Base-by-base conservation (phyloP, 345 rosid species). In the Bruguiera parviflora region DNA sequence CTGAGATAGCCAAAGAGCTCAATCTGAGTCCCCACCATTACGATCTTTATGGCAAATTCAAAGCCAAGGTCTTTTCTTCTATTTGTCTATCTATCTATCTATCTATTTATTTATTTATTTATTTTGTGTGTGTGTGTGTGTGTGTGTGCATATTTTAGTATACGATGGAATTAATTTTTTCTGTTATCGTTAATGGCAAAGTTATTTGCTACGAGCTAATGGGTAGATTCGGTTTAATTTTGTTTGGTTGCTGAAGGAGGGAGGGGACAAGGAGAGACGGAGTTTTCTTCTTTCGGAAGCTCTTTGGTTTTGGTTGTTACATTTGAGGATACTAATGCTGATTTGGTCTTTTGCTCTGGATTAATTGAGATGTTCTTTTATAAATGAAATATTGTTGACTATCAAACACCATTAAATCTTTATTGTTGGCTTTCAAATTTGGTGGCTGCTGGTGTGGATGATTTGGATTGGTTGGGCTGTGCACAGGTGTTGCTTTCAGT, bases 11-110 rank as follows among this genome's bases (percentile, higher is more conserved):
- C 60, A 58, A 82, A 70, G 88, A 76, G 53, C 92, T 95, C 67
- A 84, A 84, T 77, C 89, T 95, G 61, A 67, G 64, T 15, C 82
- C 96, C 8, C 72, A 79, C 70, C 87, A 92, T 77, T 95, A 88
- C 78, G 99, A 95, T 83, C 96, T 90, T 74, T 92, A 88, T 75
- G 99, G 99, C 11, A 95, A 89, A 65, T 83, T 88, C 84, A 95
- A 95, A 78, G 99, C 99, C 51, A 95, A 95, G 97, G 99, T 95
- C 37, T 32, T 51, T 60, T n/a, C 33, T 43, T 64, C 56, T 22
- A 16, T 8, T 21, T 16, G 11, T 68, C 11, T 10, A 20, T 43
- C 35, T n/a, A 33, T 43, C 27, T 27, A 19, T 25, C 7, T 33
- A 1, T 27, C 35, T 15, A 39, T n/a, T 35, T 6, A 5, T 27